phyloP scores from a whole-genome alignment of 148 eudicot genomes.

The Camellia lanceoleosa region DNA sequence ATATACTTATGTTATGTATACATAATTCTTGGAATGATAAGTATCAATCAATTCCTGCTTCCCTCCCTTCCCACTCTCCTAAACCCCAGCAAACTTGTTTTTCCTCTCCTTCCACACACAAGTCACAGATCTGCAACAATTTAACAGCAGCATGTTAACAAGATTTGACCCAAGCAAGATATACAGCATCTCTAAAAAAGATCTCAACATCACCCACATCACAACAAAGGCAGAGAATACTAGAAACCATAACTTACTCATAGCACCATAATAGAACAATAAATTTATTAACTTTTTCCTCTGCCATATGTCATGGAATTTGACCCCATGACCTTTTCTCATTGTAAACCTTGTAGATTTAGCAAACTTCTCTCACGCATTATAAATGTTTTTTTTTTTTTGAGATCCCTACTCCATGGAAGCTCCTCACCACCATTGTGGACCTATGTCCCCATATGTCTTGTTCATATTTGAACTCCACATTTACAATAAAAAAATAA shows the following conservation, averaged over 20 bases:
- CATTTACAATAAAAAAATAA: background rate
- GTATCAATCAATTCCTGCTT: background rate
- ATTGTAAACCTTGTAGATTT: no score
- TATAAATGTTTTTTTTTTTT: no score
- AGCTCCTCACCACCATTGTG: background rate
- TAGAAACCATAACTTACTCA: background rate
- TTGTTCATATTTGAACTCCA: background rate
- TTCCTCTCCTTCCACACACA: background rate
- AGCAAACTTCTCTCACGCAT: background rate
- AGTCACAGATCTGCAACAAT: background rate
- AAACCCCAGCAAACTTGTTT: background rate
- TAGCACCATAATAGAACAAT: background rate
- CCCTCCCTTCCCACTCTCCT: background rate
- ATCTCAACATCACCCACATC: background rate
- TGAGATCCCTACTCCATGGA: background rate
- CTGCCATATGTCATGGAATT: background rate
- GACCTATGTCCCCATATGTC: background rate
- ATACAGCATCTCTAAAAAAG: background rate
- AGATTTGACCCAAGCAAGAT: background rate
- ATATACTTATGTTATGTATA: background rate
- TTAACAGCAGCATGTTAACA: background rate
- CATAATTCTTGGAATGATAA: background rate
- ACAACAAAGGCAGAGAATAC: background rate
- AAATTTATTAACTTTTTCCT: background rate
- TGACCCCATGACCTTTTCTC: background rate